A percentile compares a stretch with the other conserved stretches of the same genome.
These are phyloP conservation scores for Colletotrichum caudatum DNA, from an alignment of 2,329 filamentous ascomycete genomes.

Conservation along the genomic window DNA sequence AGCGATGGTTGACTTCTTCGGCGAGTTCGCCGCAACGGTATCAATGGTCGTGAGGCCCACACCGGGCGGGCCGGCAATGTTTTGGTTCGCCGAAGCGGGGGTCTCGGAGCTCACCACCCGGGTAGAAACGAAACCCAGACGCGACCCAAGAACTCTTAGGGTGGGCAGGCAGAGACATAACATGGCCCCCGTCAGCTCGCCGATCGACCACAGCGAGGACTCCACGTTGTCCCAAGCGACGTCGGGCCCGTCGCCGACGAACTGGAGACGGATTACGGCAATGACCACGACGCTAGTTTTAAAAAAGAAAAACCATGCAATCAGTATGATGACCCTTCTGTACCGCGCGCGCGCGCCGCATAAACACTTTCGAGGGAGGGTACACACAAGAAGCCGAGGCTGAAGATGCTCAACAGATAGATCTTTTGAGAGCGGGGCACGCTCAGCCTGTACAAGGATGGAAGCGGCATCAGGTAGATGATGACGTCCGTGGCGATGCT, in stretches of 20 bases:
- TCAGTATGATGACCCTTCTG: neutral
- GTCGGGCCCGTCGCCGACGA: constrained; percentile 39
- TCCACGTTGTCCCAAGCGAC: constrained; percentile 44
- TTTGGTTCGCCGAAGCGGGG: neutral
- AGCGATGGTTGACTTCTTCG: constrained; percentile 2
- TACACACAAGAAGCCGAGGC: constrained; percentile 47
- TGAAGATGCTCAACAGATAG: constrained; percentile 47
- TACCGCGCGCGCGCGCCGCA: neutral
- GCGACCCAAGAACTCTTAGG: constrained; percentile 33
- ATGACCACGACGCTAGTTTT: constrained; percentile 43
- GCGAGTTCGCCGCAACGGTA: neutral
- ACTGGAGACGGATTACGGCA: constrained; percentile 45
- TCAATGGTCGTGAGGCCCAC: neutral
- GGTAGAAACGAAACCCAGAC: constrained; percentile 6
- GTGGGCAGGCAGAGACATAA: constrained; percentile 45
- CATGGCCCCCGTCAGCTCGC: constrained; percentile 44
- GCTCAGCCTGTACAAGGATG: constrained; percentile 45
- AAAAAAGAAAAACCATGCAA: neutral
- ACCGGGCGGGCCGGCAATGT: neutral
- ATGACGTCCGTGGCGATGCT: constrained; percentile 47
- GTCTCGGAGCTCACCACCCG: neutral
- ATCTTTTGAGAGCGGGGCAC: constrained; percentile 44
- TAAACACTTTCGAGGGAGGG: neutral
- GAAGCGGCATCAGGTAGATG: constrained; percentile 47
- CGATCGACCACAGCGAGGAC: constrained; percentile 44